Conservation (phyloP, 352 stramenopile genomes). For the Thalassiosira mediterranea region DNA sequence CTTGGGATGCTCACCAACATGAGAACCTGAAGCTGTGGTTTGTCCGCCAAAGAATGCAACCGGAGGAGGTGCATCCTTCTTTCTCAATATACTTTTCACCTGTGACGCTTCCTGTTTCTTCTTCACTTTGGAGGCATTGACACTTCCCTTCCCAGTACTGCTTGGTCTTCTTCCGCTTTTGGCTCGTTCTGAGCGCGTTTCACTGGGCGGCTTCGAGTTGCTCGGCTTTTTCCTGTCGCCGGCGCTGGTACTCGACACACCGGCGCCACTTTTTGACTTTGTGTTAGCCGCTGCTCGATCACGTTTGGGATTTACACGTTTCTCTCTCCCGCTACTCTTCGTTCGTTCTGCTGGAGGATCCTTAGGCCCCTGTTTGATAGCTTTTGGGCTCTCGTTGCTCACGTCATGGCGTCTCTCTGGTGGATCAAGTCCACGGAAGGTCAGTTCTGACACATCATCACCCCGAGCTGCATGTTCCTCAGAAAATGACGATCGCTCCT, state of each 20-base stretch:
- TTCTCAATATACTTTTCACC: constrained; percentile 39
- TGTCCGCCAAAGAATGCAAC: constrained; percentile 33
- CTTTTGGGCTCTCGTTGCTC: neutral
- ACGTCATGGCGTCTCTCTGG: neutral
- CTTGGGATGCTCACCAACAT: constrained; percentile 8
- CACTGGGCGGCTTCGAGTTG: neutral
- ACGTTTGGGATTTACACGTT: neutral
- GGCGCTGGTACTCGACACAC: too few relatives aligned
- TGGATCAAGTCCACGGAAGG: constrained; percentile 4
- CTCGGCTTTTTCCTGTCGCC: constrained; percentile 13
- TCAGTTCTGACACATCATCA: constrained; percentile 5
- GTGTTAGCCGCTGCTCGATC: constrained; percentile 10
- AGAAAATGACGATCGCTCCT: neutral
- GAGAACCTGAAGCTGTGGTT: neutral
- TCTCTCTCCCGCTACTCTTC: neutral
- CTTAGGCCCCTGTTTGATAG: neutral
- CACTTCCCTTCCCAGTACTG: neutral
- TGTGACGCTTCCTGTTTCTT: constrained; percentile 1
- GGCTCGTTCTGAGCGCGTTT: neutral
- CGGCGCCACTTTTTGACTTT: constrained; percentile 14
- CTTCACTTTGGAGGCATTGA: constrained; percentile 3
- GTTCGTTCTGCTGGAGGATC: neutral
- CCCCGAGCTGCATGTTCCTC: too few relatives aligned
- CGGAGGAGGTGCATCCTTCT: constrained; percentile 25
- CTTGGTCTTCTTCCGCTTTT: neutral